Evolutionary conservation across 2,329 filamentous ascomycete genomes (phyloP), one percentile per base, ranked within the genome.

Genomic region (Calonectria hawksworthii): DNA sequence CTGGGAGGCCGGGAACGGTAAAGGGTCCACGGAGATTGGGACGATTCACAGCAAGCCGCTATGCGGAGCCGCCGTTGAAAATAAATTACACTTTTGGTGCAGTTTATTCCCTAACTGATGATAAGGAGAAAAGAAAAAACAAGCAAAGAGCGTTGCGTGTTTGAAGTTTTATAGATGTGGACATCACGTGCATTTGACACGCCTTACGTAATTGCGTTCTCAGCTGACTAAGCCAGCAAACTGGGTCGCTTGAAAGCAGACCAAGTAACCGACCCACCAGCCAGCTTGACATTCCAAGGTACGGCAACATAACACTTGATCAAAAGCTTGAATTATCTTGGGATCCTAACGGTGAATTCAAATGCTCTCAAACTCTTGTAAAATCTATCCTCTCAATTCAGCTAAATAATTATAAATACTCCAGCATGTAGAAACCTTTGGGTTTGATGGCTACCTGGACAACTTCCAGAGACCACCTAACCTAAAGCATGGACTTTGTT

Each of bases 11-110:
- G 88, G 88, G 88, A 90, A 90, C 88, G 88, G 88, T 89, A 86
- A 87, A 85, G 88, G 85, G 88, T 86, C 86, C 86, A 90, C 34
- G 23, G 86, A 82, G 86, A 82, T 83, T 75, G 80, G 83, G 82
- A 85, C 87, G 87, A 86, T 88, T 87, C 88, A 88, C 88, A 90
- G 88, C 88, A 89, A 88, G 87, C 87, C 88, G 86, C 88, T 82
- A 83, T 83, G 88, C 87, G 88, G 87, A 89, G 88, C 88, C 88
- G 83, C 86, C 88, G 82, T 84, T 78, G 83, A 84, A 86, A 86
- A 81, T 84, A 85, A 85, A 70, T 63, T 86, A 87, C 88, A 89
- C 85, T 83, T 89, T 87, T 86, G 89, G 87, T 86, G 88, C 85
- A 85, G 83, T 84, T 74, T 74, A 85, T 83, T 85, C 86, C 82